These are phyloP conservation scores for Akanthomyces muscarius DNA, from an alignment of 2,329 filamentous ascomycete genomes.

Conservation along the genomic window DNA sequence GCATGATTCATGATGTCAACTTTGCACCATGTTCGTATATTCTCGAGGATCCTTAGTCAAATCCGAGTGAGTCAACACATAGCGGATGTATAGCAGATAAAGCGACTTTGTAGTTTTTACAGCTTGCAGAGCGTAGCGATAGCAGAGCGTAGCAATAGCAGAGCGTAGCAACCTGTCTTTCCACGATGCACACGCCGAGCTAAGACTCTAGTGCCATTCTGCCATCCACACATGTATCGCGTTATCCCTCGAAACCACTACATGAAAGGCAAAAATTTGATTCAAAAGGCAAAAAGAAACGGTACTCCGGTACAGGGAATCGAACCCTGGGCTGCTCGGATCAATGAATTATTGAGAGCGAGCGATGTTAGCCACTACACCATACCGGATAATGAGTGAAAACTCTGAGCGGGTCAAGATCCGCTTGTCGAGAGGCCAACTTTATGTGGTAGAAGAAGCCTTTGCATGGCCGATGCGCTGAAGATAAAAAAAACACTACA, in stretches of 20 bases:
- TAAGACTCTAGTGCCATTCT: not conserved
- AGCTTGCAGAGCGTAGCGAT: too few species aligned
- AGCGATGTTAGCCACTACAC: slow-evolving; percentile 37
- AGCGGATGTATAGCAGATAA: too few species aligned
- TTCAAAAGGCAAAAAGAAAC: slow-evolving; percentile 5
- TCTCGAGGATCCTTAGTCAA: too few species aligned
- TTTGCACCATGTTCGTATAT: too few species aligned
- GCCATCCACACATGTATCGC: not conserved
- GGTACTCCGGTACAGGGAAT: slow-evolving; percentile 21
- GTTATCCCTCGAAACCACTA: not conserved
- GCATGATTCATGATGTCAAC: too few species aligned
- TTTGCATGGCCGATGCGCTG: not conserved
- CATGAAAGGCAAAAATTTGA: not conserved
- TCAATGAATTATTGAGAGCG: slow-evolving; percentile 28
- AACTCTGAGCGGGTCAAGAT: slow-evolving; percentile 2
- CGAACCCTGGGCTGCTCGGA: slow-evolving; percentile 22
- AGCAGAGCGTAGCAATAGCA: too few species aligned
- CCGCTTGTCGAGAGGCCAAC: not conserved
- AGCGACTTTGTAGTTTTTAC: too few species aligned
- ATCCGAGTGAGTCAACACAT: too few species aligned
- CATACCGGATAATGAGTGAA: slow-evolving; percentile 27
- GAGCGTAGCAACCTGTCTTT: too few species aligned
- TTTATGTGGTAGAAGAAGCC: slow-evolving; percentile 2
- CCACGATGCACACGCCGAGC: too few species aligned
- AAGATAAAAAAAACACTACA: not conserved